phyloP scores from a whole-genome alignment of 352 stramenopile species.

The Globisporangium acanthophoron region DNA sequence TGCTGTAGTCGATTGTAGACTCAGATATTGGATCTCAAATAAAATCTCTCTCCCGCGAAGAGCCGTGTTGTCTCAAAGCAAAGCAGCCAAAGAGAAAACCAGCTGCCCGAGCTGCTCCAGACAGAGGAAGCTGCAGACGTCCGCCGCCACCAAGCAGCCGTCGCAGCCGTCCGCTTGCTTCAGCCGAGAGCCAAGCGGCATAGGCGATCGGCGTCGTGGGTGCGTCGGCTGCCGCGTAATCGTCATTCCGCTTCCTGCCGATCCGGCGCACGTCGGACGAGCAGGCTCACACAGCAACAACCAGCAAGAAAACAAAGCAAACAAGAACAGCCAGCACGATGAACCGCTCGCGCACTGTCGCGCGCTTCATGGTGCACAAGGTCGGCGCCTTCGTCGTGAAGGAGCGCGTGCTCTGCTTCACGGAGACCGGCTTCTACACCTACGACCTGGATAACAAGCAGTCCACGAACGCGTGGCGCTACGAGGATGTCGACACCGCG shows the following conservation, averaged over 20 bases:
- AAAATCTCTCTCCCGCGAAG: too few species aligned
- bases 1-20: too few species aligned
- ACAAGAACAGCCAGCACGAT: conserved; percentile 12
- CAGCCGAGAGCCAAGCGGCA: not conserved
- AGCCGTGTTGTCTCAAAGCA: too few species aligned
- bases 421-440: conserved; percentile 65
- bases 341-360: conserved; percentile 56
- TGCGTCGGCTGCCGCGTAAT: not conserved
- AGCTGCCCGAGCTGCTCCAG: too few species aligned
- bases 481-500: conserved; percentile 66
- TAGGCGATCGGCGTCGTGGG: not conserved
- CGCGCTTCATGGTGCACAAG: conserved; percentile 83
- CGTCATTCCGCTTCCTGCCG: not conserved
- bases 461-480: conserved; percentile 78
- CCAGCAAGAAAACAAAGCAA: not conserved
- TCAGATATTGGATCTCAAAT: too few species aligned
- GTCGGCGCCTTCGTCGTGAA: conserved; percentile 82
- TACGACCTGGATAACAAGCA: conserved; percentile 63
- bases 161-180: not conserved
- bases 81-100: too few species aligned
- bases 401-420: conserved; percentile 79
- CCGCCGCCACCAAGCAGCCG: not conserved
- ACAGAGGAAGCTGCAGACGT: not conserved
- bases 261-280: not conserved
- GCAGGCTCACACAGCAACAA: not conserved